Percentiles rank a stretch among this genome's conserved stretches.
These are phyloP conservation scores for Penicillium sp. DNA, from an alignment of 2,329 filamentous ascomycete genomes.

Conservation along the genomic window DNA sequence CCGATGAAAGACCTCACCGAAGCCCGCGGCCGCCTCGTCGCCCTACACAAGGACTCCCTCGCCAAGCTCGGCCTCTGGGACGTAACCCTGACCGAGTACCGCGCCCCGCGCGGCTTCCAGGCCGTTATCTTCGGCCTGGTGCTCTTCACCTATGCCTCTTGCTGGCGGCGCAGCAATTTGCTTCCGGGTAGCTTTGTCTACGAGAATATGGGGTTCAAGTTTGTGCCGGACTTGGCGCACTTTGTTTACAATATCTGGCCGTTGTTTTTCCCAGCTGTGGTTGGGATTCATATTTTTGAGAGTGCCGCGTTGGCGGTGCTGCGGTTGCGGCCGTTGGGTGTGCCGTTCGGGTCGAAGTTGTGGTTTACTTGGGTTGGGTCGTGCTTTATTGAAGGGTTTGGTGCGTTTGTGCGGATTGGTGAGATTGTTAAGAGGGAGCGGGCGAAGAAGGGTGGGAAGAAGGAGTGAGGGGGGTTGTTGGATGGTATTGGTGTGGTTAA, in stretches of 20 bases:
- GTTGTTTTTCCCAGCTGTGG: conserved; percentile 59
- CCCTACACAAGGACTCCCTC: conserved; percentile 67
- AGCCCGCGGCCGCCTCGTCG: conserved; percentile 68
- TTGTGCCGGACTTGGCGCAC: conserved; percentile 60
- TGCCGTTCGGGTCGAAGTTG: conserved; percentile 49
- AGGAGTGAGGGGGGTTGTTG: conserved; percentile 14
- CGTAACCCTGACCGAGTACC: conserved; percentile 56
- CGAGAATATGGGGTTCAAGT: conserved; percentile 48
- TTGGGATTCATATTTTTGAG: conserved; percentile 68
- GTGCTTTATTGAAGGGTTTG: conserved; percentile 56
- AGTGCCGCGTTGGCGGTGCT: conserved; percentile 48
- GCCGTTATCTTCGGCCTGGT: conserved; percentile 58
- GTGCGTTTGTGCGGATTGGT: conserved; percentile 51
- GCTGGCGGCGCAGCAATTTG: conserved; percentile 54
- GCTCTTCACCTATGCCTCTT: conserved; percentile 56
- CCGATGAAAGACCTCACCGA: conserved; percentile 69
- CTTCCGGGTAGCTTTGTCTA: conserved; percentile 55
- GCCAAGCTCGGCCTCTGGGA: conserved; percentile 61
- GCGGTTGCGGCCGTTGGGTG: conserved; percentile 54
- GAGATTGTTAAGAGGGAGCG: conserved; percentile 44
- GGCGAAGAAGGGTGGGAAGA: conserved; percentile 33
- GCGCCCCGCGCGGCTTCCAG: conserved; percentile 54
- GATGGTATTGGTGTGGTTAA: neutral
- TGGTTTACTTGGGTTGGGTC: conserved; percentile 59
- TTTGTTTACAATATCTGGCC: conserved; percentile 63